A percentile compares a stretch with the other conserved stretches of the same genome.
phyloP scores from a whole-genome alignment of 2,329 filamentous ascomycete genomes.

The Stemphylium lycopersici region DNA sequence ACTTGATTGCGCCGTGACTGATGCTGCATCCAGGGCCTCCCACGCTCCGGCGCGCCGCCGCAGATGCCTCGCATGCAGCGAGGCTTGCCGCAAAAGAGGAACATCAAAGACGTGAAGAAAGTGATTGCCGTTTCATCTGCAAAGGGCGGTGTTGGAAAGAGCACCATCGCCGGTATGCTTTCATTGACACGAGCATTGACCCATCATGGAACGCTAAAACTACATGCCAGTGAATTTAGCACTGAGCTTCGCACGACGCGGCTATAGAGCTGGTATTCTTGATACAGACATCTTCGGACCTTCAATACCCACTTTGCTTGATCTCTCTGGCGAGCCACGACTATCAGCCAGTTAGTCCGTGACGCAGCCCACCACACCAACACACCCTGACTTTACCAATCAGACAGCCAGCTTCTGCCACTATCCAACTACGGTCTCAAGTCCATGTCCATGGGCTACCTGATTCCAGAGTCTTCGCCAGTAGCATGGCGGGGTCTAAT shows the following conservation, averaged over 20 bases:
- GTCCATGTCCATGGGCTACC: constrained; percentile 98
- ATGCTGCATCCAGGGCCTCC: constrained; percentile 70
- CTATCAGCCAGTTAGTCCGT: constrained; percentile 69
- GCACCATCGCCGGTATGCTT: constrained; percentile 77
- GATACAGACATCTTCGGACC: constrained; percentile 98
- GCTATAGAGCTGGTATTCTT: constrained; percentile 82
- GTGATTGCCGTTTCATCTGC: constrained; percentile 97
- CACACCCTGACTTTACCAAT: constrained; percentile 10
- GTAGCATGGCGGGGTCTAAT: constrained; percentile 96
- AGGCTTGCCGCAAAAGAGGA: constrained; percentile 78
- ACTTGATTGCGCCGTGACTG: background rate
- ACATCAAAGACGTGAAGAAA: constrained; percentile 83
- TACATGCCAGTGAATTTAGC: constrained; percentile 73
- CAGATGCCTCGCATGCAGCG: constrained; percentile 77
- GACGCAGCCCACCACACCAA: background rate
- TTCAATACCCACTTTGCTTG: constrained; percentile 87
- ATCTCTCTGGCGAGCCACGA: constrained; percentile 78
- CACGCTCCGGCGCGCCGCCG: constrained; percentile 70
- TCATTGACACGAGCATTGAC: background rate
- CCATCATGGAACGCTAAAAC: constrained; percentile 2
- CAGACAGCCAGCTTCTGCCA: constrained; percentile 81
- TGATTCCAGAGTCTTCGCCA: constrained; percentile 78
- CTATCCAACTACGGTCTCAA: constrained; percentile 94
- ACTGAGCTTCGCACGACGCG: constrained; percentile 80
- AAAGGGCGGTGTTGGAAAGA: constrained; percentile 98